phyloP scores from a whole-genome alignment of 2,329 filamentous ascomycete genomes.

The Monilinia vaccinii-corymbosi region DNA sequence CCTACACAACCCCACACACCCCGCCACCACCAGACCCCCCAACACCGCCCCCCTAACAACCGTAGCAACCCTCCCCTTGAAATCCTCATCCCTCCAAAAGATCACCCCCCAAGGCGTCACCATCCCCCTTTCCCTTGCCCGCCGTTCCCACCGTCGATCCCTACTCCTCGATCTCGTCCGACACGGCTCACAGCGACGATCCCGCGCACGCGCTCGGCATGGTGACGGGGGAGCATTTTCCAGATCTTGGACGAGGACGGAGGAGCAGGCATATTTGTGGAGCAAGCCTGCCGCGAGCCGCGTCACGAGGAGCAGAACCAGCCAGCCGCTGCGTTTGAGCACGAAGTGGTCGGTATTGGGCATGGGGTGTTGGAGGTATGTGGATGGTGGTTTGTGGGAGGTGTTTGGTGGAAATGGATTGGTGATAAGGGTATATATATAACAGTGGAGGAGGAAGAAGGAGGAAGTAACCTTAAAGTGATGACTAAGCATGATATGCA shows the following conservation, averaged over 20 bases:
- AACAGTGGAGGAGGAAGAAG: too few species aligned
- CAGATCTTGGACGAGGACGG: neutral
- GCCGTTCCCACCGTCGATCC: neutral
- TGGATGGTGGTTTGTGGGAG: too few species aligned
- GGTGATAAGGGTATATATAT: too few species aligned
- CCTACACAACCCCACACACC: neutral
- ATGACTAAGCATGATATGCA: too few species aligned
- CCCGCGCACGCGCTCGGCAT: neutral
- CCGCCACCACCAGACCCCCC: neutral
- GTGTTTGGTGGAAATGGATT: neutral
- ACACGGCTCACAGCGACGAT: neutral
- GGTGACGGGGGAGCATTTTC: neutral
- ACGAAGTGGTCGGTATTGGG: neutral
- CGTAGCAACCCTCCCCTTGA: neutral
- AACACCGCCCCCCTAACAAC: neutral
- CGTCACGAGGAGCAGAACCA: neutral
- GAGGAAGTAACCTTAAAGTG: too few species aligned
- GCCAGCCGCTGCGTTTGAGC: constrained; percentile 3
- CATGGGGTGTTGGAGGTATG: too few species aligned
- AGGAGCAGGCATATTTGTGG: neutral
- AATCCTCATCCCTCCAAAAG: neutral
- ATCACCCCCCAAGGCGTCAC: neutral
- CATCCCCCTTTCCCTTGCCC: neutral
- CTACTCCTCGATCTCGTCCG: neutral
- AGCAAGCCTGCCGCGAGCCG: neutral